Percentiles rank a stretch among this genome's conserved stretches.
Evolutionary conservation across 1,284 basidiomycete genomes (phyloP).

Genomic region (Inonotus obliquus): DNA sequence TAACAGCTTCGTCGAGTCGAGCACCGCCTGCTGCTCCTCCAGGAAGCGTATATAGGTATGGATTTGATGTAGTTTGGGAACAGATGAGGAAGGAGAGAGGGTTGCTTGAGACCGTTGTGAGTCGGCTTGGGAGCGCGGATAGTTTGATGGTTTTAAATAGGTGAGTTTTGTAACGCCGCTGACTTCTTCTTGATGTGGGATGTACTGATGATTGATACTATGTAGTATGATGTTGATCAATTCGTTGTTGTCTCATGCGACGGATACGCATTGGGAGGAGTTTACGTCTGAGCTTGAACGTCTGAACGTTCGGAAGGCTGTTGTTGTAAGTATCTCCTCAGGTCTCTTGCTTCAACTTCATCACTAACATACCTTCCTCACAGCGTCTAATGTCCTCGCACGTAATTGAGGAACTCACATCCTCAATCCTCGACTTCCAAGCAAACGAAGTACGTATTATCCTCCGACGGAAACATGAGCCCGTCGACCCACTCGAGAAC

Average conservation of each 20-base stretch:
- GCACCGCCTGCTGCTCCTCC: slow-evolving; percentile 45
- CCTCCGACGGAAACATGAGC: slow-evolving; percentile 74
- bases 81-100: slow-evolving; percentile 69
- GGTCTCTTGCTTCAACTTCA: background rate
- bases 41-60: slow-evolving; percentile 73
- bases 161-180: slow-evolving; percentile 34
- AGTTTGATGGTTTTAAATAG: slow-evolving; percentile 82
- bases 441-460: slow-evolving; percentile 81
- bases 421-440: slow-evolving; percentile 89
- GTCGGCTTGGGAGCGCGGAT: slow-evolving; percentile 75
- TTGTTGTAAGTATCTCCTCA: slow-evolving; percentile 55
- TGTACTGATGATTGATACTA: slow-evolving; percentile 9
- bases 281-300: slow-evolving; percentile 76
- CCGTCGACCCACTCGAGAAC: slow-evolving; percentile 67
- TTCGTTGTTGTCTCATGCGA: slow-evolving; percentile 75
- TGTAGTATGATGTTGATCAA: slow-evolving; percentile 86
- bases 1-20: slow-evolving; percentile 57
- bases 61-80: slow-evolving; percentile 78
- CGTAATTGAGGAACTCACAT: slow-evolving; percentile 80
- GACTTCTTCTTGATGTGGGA: background rate
- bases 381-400: slow-evolving; percentile 86
- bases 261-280: slow-evolving; percentile 71
- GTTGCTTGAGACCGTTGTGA: slow-evolving; percentile 74
- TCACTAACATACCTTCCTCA: background rate
- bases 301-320: slow-evolving; percentile 78